Evolutionary conservation across 2,329 filamentous ascomycete species (phyloP).

Genomic region (Colletotrichum abscissum): DNA sequence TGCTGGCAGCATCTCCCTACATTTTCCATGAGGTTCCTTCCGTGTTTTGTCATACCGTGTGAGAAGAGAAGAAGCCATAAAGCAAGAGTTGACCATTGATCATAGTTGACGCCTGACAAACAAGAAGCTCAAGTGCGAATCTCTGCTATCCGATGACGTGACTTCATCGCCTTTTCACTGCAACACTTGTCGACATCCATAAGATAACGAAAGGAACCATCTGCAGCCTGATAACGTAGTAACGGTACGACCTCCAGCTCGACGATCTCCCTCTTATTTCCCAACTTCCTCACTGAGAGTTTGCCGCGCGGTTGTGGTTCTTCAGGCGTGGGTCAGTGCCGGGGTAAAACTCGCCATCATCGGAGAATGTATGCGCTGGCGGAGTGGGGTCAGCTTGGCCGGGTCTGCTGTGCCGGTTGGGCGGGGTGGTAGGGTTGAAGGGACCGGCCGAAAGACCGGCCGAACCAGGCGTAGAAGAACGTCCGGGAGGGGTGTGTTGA

Average conservation of each 20-base stretch:
- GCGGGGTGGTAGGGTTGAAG: slow-evolving; percentile 11
- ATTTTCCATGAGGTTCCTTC: not conserved
- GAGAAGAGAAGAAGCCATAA: not conserved
- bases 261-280: not conserved
- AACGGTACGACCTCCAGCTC: not conserved
- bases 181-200: not conserved
- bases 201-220: not conserved
- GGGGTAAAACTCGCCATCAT: slow-evolving; percentile 27
- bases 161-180: not conserved
- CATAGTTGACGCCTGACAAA: not conserved
- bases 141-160: not conserved
- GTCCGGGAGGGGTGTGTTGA: not conserved
- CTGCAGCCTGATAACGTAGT: not conserved
- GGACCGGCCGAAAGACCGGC: not conserved
- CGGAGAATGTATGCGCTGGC: slow-evolving; percentile 14
- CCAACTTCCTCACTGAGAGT: not conserved
- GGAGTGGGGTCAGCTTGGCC: slow-evolving; percentile 7
- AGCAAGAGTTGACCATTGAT: not conserved
- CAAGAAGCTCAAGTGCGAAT: not conserved
- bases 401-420: not conserved
- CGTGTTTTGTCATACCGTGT: not conserved
- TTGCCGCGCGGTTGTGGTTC: not conserved
- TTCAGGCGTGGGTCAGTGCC: not conserved
- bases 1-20: not conserved
- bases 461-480: not conserved